Conservation (phyloP, 2,329 filamentous ascomycete species). For the Fusarium sacchari region DNA sequence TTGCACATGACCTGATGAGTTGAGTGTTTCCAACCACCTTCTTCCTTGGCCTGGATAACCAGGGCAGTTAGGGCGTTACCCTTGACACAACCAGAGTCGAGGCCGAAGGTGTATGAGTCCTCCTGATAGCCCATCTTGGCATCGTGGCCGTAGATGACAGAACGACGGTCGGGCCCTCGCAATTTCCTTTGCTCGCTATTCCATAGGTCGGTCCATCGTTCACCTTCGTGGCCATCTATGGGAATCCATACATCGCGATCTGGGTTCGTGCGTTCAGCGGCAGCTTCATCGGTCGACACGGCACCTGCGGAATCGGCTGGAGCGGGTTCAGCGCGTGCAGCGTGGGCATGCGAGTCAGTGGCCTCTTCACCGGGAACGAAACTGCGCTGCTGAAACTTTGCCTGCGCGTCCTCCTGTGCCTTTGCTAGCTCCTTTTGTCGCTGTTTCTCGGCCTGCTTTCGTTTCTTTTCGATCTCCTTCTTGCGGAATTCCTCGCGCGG, state of each 20-base stretch:
- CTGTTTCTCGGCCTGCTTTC: constrained; percentile 36
- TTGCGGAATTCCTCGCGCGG: constrained; percentile 55
- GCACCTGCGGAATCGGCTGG: not conserved
- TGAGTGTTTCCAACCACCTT: constrained; percentile 49
- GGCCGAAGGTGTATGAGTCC: constrained; percentile 78
- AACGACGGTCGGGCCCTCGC: constrained; percentile 56
- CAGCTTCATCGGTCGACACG: not conserved
- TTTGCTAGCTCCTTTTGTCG: constrained; percentile 29
- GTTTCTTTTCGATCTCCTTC: constrained; percentile 44
- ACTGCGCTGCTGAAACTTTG: constrained; percentile 10
- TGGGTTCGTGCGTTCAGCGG: constrained; percentile 18
- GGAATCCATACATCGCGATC: constrained; percentile 50
- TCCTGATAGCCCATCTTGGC: constrained; percentile 72
- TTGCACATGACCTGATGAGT: constrained; percentile 56
- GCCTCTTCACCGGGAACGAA: not conserved
- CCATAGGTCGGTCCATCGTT: constrained; percentile 75
- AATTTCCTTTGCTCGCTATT: constrained; percentile 59
- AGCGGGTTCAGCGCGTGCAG: constrained; percentile 15
- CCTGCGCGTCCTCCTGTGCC: constrained; percentile 20
- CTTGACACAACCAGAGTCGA: constrained; percentile 85
- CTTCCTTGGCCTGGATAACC: constrained; percentile 68
- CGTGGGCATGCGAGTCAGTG: not conserved
- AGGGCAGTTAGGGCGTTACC: constrained; percentile 81
- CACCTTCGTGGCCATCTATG: constrained; percentile 60
- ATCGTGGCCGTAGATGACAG: constrained; percentile 90